Evolutionary conservation across 2,329 filamentous ascomycete species (phyloP), one percentile per base, ranked within the genome.

Genomic region (Penicillium aurantiogriseum): DNA sequence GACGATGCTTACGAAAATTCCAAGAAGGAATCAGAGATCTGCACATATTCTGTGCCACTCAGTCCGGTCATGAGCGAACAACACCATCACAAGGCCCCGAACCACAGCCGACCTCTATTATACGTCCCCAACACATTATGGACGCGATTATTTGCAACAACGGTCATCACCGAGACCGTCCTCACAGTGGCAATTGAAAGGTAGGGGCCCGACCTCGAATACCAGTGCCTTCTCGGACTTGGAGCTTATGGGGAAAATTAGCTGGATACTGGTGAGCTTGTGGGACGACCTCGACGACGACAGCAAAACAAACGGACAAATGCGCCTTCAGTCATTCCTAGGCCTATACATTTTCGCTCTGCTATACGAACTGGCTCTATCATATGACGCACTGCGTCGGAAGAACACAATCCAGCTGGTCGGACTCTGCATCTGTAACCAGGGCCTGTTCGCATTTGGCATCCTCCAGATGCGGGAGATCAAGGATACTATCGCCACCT

Each of bases 291-390:
- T 65, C 54, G 42, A 51, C 31, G 40, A 56, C 15, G 25, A 36
- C n/a, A 53, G 50, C 2, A 56, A 57, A 17, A 19, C 40, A 15
- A 23, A 42, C n/a, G 61, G 51, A 8, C 48, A 51, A 10, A 6
- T 59, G 27, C 63, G 63, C 42, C 57, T 65, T 36, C 63, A 60
- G 23, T 65, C 63, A n/a, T 65, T 65, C 19, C 49, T 65, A 3
- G 63, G 61, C 13, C 56, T 65, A 5, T 65, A 62, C 49, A 65
- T 65, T 5, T 65, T 65, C 46, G 63, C 63, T 2, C 54, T 65
- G 8, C 33, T 65, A 19, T 65, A 63, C 40, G 63, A 65, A 23
- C 56, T 65, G 9, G 57, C 23, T 5, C 59, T 65, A 5, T 60
- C 61, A n/a, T 65, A 65, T 39, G 63, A 65, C 46, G 63, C 63